Conservation (phyloP, 2,329 filamentous ascomycete species). For the Beauveria bassiana region DNA sequence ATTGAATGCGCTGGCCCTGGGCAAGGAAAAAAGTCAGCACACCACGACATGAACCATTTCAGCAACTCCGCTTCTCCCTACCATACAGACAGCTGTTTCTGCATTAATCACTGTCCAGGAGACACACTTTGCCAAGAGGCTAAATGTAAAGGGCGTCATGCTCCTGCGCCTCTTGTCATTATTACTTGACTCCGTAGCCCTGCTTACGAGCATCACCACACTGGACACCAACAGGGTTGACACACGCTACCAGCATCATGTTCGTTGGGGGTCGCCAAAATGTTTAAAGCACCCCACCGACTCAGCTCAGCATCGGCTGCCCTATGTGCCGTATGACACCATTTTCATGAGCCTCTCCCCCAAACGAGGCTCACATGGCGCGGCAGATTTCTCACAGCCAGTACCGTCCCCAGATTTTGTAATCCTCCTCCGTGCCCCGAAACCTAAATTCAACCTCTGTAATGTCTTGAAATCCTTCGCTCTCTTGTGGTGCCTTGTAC, state of each 20-base stretch:
- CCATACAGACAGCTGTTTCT: neutral
- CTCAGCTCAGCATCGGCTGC: too few species aligned
- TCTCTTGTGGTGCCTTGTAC: conserved; percentile 61
- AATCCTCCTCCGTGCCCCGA: conserved; percentile 59
- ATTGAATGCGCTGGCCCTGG: neutral
- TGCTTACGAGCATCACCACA: neutral
- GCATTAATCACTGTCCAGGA: too few species aligned
- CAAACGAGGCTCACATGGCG: neutral
- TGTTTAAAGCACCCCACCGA: neutral
- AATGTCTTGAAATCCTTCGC: conserved; percentile 82
- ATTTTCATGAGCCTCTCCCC: too few species aligned
- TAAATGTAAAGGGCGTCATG: neutral
- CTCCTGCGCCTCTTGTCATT: neutral
- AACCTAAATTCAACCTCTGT: conserved; percentile 69
- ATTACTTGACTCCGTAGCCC: neutral
- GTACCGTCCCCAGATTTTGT: conserved; percentile 65
- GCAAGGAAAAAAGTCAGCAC: neutral
- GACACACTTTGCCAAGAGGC: neutral
- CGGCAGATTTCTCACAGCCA: conserved; percentile 49
- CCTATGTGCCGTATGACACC: too few species aligned
- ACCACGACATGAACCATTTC: neutral
- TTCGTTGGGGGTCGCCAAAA: neutral
- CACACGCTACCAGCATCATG: neutral
- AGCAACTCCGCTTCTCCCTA: neutral
- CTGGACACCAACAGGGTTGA: neutral